These are phyloP conservation scores for Metschnikowia baotianmanensis DNA, from an alignment of 805 yeast genomes.

Conservation along the genomic window DNA sequence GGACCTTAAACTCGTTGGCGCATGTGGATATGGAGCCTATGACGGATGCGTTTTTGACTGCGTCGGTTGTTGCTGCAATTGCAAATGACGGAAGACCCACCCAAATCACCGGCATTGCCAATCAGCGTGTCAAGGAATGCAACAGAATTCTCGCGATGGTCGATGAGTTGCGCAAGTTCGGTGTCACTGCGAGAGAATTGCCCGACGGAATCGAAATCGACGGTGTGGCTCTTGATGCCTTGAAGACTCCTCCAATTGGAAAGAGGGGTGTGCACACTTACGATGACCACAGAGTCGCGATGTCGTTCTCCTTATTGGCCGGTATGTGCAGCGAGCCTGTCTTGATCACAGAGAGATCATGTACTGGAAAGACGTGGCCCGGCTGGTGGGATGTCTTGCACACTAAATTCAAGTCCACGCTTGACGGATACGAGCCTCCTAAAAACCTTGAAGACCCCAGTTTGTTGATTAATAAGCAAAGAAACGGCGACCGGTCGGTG, in stretches of 20 bases:
- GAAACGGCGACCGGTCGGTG: slow-evolving; percentile 54
- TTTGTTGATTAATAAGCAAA: slow-evolving; percentile 19
- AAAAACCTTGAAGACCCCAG: slow-evolving; percentile 18
- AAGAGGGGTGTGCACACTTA: slow-evolving; percentile 68
- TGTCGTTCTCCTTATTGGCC: slow-evolving; percentile 90
- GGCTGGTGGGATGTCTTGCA: slow-evolving; percentile 98
- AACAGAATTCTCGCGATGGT: slow-evolving; percentile 96
- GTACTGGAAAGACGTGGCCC: slow-evolving; percentile 99
- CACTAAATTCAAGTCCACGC: slow-evolving; percentile 55
- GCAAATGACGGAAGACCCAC: slow-evolving; percentile 63
- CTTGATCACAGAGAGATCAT: slow-evolving; percentile 77
- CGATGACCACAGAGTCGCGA: slow-evolving; percentile 97
- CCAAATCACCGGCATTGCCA: slow-evolving; percentile 87
- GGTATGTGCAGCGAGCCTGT: slow-evolving; percentile 66
- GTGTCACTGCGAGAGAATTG: slow-evolving; percentile 78
- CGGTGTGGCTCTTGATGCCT: slow-evolving; percentile 54
- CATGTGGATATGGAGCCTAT: slow-evolving; percentile 97
- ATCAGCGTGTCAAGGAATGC: slow-evolving; percentile 97
- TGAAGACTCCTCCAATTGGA: slow-evolving; percentile 52
- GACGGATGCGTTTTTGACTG: slow-evolving; percentile 98
- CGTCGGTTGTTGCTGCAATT: slow-evolving; percentile 94
- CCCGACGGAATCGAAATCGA: slow-evolving; percentile 90
- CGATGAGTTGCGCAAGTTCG: slow-evolving; percentile 81
- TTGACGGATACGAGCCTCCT: slow-evolving; percentile 69
- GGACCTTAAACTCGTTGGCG: slow-evolving; percentile 64